These are phyloP conservation scores for Physcomitrium patens DNA, from an alignment of 225 moss, liverwort and hornwort species.

Conservation along the genomic window DNA sequence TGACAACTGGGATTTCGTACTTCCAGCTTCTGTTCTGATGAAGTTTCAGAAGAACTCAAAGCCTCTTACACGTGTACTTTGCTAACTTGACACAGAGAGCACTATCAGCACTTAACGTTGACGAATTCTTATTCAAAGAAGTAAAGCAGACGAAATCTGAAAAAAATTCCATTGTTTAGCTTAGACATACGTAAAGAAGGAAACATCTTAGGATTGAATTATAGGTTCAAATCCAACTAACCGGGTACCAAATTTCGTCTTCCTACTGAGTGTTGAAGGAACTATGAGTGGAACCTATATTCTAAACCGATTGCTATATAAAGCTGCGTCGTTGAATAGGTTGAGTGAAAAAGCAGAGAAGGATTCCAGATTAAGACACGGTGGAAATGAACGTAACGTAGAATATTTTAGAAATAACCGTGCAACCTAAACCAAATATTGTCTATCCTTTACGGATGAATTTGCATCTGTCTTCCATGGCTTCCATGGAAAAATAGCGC, in stretches of 20 bases:
- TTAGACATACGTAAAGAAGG: background rate
- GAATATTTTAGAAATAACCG: constrained; percentile 6
- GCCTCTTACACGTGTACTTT: constrained; percentile 10
- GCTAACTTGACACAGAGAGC: constrained; percentile 14
- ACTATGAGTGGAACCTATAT: background rate
- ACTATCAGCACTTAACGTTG: background rate
- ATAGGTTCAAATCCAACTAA: background rate
- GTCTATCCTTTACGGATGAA: background rate
- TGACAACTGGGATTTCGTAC: background rate
- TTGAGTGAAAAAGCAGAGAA: background rate
- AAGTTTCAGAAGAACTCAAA: constrained; percentile 12
- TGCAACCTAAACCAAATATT: background rate
- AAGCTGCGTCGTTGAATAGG: background rate
- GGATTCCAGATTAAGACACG: background rate
- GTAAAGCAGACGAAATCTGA: constrained; percentile 3
- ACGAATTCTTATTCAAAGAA: constrained; percentile 11
- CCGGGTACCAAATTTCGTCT: background rate
- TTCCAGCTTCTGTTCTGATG: background rate
- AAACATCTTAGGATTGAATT: background rate
- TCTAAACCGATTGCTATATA: no score
- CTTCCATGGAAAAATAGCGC: constrained; percentile 9
- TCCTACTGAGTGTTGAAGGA: background rate
- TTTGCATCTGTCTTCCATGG: constrained; percentile 4
- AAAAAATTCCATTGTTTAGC: background rate
- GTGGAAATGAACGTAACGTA: background rate